Conservation (phyloP, 495 filamentous ascomycete genomes). For the Chaetomidium leptoderma region DNA sequence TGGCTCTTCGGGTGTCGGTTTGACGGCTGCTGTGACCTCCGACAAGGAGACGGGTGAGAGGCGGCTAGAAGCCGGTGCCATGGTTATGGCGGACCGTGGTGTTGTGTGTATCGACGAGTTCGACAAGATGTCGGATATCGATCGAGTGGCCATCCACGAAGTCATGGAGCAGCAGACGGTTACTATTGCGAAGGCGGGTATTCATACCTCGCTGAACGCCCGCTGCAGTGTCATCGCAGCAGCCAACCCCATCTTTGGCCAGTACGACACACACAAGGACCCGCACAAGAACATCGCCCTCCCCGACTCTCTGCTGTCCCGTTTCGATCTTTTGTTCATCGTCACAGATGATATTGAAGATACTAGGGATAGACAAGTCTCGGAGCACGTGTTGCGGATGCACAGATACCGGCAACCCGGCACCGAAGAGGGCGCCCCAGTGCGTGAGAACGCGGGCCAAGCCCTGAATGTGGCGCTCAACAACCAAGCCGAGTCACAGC, state of each 20-base stretch:
- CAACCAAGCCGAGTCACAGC: slow-evolving; percentile 61
- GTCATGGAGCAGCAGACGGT: slow-evolving; percentile 99
- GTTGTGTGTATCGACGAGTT: slow-evolving; percentile 99
- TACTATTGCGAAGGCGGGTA: slow-evolving; percentile 97
- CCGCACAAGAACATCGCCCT: slow-evolving; percentile 98
- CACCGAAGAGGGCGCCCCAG: slow-evolving; percentile 90
- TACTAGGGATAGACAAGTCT: slow-evolving; percentile 79
- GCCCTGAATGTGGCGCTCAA: slow-evolving; percentile 85
- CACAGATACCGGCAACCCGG: slow-evolving; percentile 93
- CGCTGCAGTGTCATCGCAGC: slow-evolving; percentile 95
- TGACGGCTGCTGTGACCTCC: slow-evolving; percentile 91
- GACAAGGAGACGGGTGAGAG: slow-evolving; percentile 98
- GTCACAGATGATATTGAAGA: slow-evolving; percentile 99
- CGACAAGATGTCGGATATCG: slow-evolving; percentile 99
- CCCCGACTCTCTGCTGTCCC: slow-evolving; percentile 92
- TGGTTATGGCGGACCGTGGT: slow-evolving; percentile 95
- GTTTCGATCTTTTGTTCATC: slow-evolving; percentile 98
- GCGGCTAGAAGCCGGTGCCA: slow-evolving; percentile 92
- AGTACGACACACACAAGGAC: slow-evolving; percentile 98
- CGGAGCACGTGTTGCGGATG: slow-evolving; percentile 96
- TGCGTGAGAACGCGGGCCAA: slow-evolving; percentile 82
- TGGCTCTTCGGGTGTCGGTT: slow-evolving; percentile 95
- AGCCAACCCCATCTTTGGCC: slow-evolving; percentile 95
- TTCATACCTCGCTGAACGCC: slow-evolving; percentile 96
- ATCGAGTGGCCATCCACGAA: slow-evolving; percentile 98